phyloP scores from a whole-genome alignment of 176 grass and related monocot genomes.

The Carex parvula region DNA sequence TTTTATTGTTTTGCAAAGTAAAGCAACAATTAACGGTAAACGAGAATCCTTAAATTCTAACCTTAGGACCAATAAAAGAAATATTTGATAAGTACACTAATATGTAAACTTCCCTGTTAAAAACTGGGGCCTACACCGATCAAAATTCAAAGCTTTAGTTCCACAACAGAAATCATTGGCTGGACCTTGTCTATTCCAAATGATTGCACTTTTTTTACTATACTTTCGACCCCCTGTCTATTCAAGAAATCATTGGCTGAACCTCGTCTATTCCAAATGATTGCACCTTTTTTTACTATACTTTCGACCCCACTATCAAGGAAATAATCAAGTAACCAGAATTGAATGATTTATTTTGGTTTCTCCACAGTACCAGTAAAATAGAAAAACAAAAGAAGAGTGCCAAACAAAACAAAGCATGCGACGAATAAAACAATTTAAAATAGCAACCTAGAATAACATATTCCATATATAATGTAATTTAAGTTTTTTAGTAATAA shows the following conservation, averaged over 20 bases:
- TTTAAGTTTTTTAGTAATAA: neutral
- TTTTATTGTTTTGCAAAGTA: neutral
- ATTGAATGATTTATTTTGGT: neutral
- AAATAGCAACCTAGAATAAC: constrained; percentile 7
- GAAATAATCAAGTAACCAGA: neutral
- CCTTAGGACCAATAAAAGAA: neutral
- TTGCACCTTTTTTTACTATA: neutral
- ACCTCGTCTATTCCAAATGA: neutral
- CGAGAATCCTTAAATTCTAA: too few relatives aligned
- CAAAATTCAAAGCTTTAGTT: constrained; percentile 10
- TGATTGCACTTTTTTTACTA: too few relatives aligned
- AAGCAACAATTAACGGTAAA: too few relatives aligned
- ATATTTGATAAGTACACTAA: constrained; percentile 3
- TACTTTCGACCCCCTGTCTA: too few relatives aligned
- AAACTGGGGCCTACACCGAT: neutral
- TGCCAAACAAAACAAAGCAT: neutral
- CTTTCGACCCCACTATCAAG: neutral
- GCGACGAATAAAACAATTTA: constrained; percentile 6
- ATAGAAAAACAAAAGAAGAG: constrained; percentile 7
- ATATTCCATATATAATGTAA: constrained; percentile 6
- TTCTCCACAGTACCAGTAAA: neutral
- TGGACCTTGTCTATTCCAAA: too few relatives aligned
- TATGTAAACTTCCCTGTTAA: neutral
- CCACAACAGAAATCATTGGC: neutral
- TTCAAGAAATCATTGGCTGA: too few relatives aligned